Evolutionary conservation across 2,329 filamentous ascomycete species (phyloP), one percentile per base, ranked within the genome.

Genomic region (Fusarium neocosmosporiellum): DNA sequence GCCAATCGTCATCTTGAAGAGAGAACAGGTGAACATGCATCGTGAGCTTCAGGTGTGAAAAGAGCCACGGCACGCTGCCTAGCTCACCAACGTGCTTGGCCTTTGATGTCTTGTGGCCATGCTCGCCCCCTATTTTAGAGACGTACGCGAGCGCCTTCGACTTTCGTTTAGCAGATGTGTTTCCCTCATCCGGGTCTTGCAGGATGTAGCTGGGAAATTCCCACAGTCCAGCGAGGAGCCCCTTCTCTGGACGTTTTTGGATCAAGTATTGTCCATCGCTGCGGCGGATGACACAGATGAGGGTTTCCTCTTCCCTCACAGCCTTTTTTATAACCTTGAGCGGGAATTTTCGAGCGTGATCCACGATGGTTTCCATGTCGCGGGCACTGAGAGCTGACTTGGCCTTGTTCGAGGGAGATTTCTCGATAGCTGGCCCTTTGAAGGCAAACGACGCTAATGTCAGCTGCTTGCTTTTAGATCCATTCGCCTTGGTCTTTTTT

Each of bases 1-100:
- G 16, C 34, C 34, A 59, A 1, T n/a, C 46, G 10, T 62, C 69
- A 1, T 34, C 53, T 1, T 76, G 77, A 5, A 86, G 14, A 14
- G 81, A 80, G 67, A 89, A 89, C 0, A 87, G 64, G 36, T 88
- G 86, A 4, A 90, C 88, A 67, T 89, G 86, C 88, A 89, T 90
- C 1, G 84, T 87, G 70, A 89, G 77, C 78, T 85, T 87, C 1
- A 90, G 77, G 63, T 90, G 88, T 1, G 88, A 89, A 69, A 89
- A 90, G 8, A 87, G 77, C 88, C 88, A 90, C 0, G 87, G 87
- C 14, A 90, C 84, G 48, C 80, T 86, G 0, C 85, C 88, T n/a
- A 89, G 69, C 34, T 87, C 86, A 0, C 78, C 78, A 0, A 80
- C 69, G 48, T 85, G 77, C 54, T 79, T 81, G 10, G 43, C 59